Evolutionary conservation across 2,329 filamentous ascomycete genomes (phyloP), one percentile per base, ranked within the genome.

Genomic region (Apiospora hydei): DNA sequence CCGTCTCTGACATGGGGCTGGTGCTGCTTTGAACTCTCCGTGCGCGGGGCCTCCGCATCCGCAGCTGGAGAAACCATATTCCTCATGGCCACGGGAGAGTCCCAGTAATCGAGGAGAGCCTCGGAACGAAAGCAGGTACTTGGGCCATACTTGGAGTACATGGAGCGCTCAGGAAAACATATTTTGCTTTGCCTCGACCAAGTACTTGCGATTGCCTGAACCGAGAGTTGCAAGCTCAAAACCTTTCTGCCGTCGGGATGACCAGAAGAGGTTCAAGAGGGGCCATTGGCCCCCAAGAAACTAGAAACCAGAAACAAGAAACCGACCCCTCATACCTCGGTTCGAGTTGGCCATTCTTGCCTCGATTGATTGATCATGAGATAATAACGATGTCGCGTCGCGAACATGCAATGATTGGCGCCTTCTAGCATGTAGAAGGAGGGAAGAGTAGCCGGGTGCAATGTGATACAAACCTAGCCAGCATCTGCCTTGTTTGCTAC

Each of bases 301-400:
- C 44, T 7, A 38, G 8, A n/a, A 64, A 16, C 53, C 34, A 46
- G 44, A 14, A 64, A 16, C 53, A 38, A 46, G 44, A 14, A 64
- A 64, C 57, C 34, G 41, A 43, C 41, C 41, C 57, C 57, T 64
- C 57, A 6, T 64, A 24, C 57, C 57, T 64, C 57, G 57, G 57
- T 41, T 64, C 24, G 14, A 38, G 18, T n/a, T 64, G 57, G n/a
- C 13, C 57, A 41, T 64, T 64, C 26, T n/a, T 5, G 34, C 30
- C n/a, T 41, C 8, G 3, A 41, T 24, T 6, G 34, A 41, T 38
- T 64, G 34, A 24, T 64, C 57, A 38, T 64, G 30, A 41, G 57
- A 64, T 41, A 64, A 64, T 34, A 64, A 41, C 34, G 18, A 14
- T 41, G 34, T 64, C 57, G 34, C 18, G 34, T 61, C 53, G 30